Conservation (phyloP, 2,329 filamentous ascomycete genomes). For the Monosporascus sp. region DNA sequence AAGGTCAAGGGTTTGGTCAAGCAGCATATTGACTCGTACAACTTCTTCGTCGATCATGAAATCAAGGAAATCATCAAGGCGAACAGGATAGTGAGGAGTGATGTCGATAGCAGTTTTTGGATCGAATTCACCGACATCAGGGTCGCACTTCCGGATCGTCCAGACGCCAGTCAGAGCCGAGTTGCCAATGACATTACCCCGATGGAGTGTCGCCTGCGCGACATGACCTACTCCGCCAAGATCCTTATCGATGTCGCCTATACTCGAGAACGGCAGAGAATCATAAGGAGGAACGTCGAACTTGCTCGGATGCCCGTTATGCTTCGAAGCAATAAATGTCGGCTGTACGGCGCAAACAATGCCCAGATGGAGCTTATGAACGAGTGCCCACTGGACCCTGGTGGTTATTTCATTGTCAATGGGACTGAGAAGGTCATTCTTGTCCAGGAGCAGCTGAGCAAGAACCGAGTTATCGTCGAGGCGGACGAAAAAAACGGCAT, state of each 20-base stretch:
- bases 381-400: constrained; percentile 92
- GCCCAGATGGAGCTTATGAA: constrained; percentile 86
- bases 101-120: constrained; percentile 89
- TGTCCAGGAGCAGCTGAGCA: constrained; percentile 97
- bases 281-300: constrained; percentile 69
- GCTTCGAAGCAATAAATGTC: constrained; percentile 92
- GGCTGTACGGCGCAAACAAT: constrained; percentile 77
- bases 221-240: constrained; percentile 96
- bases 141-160: constrained; percentile 73
- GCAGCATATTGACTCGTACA: constrained; percentile 92
- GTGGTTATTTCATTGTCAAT: constrained; percentile 96
- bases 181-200: constrained; percentile 75
- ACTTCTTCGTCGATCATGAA: constrained; percentile 95
- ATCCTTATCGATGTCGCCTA: constrained; percentile 92
- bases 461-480: constrained; percentile 98
- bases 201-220: constrained; percentile 91
- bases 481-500: constrained; percentile 86
- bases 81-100: constrained; percentile 82
- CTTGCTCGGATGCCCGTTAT: constrained; percentile 94
- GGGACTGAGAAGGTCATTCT: constrained; percentile 98
- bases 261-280: constrained; percentile 70
- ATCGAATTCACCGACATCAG: constrained; percentile 91
- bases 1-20: constrained; percentile 74
- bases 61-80: constrained; percentile 95
- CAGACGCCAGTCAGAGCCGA: constrained; percentile 67